phyloP scores from a whole-genome alignment of 495 filamentous ascomycete genomes.

The Bacidia gigantensis region DNA sequence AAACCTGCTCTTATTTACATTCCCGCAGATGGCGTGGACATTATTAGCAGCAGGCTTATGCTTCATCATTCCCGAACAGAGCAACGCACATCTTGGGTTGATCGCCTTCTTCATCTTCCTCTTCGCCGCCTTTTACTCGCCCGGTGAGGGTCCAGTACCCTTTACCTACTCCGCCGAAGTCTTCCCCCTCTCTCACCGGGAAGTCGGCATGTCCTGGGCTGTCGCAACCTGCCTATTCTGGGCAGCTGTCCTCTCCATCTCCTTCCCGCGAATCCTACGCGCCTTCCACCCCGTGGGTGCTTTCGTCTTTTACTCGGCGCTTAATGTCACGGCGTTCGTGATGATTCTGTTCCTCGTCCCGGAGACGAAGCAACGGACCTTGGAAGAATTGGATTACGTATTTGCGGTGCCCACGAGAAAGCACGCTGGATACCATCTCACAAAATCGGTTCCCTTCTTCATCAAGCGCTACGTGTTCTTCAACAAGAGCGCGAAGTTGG shows the following conservation, averaged over 20 bases:
- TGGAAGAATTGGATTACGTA: slow-evolving; percentile 24
- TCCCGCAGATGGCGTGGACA: slow-evolving; percentile 74
- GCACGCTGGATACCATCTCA: slow-evolving; percentile 53
- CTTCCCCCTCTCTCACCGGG: slow-evolving; percentile 56
- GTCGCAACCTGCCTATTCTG: slow-evolving; percentile 57
- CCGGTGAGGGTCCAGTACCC: slow-evolving; percentile 71
- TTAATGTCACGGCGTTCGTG: slow-evolving; percentile 48
- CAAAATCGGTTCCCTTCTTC: slow-evolving; percentile 49
- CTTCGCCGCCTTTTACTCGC: slow-evolving; percentile 60
- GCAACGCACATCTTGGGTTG: slow-evolving; percentile 41
- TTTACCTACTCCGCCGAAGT: slow-evolving; percentile 73
- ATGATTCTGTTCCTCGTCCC: slow-evolving; percentile 57
- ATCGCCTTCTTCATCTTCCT: slow-evolving; percentile 61
- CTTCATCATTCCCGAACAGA: slow-evolving; percentile 45
- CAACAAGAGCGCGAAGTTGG: slow-evolving; percentile 33
- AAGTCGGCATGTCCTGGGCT: slow-evolving; percentile 61
- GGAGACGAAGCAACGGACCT: slow-evolving; percentile 19
- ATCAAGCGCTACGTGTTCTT: slow-evolving; percentile 51
- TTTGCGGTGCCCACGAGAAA: slow-evolving; percentile 51
- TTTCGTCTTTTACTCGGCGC: slow-evolving; percentile 46
- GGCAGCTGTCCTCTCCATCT: slow-evolving; percentile 50
- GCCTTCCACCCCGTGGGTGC: slow-evolving; percentile 37
- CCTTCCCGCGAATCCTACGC: slow-evolving; percentile 47
- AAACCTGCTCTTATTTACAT: slow-evolving; percentile 65
- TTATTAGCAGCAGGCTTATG: slow-evolving; percentile 58